These are phyloP conservation scores for Nemania serpens DNA, from an alignment of 2,329 filamentous ascomycete genomes.

Conservation along the genomic window DNA sequence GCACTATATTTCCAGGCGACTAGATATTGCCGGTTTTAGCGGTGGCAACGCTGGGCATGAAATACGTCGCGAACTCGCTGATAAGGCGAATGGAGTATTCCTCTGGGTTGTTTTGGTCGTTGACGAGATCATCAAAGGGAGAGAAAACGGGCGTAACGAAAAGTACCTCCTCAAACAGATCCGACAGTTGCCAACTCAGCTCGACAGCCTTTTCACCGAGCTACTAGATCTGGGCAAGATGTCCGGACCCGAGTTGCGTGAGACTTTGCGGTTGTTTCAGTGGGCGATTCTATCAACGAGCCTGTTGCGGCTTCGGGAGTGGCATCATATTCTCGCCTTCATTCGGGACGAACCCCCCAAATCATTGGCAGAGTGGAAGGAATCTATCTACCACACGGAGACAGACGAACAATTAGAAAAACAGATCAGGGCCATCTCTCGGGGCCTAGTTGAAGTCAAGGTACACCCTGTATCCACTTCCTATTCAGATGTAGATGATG, in stretches of 20 bases:
- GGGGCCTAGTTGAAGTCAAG: constrained; percentile 3
- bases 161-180: too few species aligned
- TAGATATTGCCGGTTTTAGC: too few species aligned
- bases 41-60: too few species aligned
- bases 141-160: too few species aligned
- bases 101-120: neutral
- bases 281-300: constrained; percentile 3
- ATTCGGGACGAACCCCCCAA: neutral
- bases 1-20: neutral
- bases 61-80: too few species aligned
- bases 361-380: neutral
- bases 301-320: neutral
- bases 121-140: too few species aligned
- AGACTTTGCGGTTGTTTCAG: too few species aligned
- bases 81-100: too few species aligned
- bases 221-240: too few species aligned
- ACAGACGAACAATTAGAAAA: constrained; percentile 1
- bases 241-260: too few species aligned
- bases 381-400: neutral
- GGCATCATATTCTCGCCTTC: constrained; percentile 6
- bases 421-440: neutral
- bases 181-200: too few species aligned
- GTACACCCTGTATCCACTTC: neutral
- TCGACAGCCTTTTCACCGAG: too few species aligned
- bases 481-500: neutral